Percentiles rank a stretch among this genome's conserved stretches.
phyloP scores from a whole-genome alignment of 148 eudicot species.

The Vaccinium myrtillus region DNA sequence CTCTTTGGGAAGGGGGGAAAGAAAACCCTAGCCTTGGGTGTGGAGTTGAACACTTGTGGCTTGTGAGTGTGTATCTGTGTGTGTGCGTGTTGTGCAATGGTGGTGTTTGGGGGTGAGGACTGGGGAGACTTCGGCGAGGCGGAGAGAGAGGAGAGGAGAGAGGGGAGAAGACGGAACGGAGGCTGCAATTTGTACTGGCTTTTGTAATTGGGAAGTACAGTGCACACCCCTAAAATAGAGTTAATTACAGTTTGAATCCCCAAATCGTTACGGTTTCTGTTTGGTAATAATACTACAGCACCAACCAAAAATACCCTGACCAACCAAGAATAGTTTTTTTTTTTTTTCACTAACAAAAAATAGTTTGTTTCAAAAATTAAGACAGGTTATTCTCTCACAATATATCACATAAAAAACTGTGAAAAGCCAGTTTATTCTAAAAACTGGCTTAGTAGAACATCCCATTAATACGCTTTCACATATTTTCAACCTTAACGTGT shows the following conservation, averaged over 20 bases:
- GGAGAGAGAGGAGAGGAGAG: not conserved
- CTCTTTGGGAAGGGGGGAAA: not conserved
- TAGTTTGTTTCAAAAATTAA: too few relatives aligned
- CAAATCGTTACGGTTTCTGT: not conserved
- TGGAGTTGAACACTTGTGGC: not conserved
- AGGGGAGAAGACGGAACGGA: not conserved
- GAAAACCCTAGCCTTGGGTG: constrained; percentile 5
- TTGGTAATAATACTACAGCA: too few relatives aligned
- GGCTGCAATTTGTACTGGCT: not conserved
- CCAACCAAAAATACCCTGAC: too few relatives aligned
- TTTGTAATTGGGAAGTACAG: not conserved
- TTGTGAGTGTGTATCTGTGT: not conserved
- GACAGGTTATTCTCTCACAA: too few relatives aligned
- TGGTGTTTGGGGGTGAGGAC: not conserved
- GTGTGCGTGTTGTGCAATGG: not conserved
- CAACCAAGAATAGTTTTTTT: too few relatives aligned
- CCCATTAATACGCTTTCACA: too few relatives aligned
- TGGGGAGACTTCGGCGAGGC: not conserved
- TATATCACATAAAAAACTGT: too few relatives aligned
- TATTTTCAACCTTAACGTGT: too few relatives aligned
- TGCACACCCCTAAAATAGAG: not conserved
- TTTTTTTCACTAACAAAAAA: too few relatives aligned
- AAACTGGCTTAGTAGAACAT: too few relatives aligned
- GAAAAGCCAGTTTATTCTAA: too few relatives aligned
- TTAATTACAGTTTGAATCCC: not conserved